Evolutionary conservation across 23 red algal species (phyloP), one percentile per base, ranked within the genome.

Genomic region (Pyropia haitanensis): DNA sequence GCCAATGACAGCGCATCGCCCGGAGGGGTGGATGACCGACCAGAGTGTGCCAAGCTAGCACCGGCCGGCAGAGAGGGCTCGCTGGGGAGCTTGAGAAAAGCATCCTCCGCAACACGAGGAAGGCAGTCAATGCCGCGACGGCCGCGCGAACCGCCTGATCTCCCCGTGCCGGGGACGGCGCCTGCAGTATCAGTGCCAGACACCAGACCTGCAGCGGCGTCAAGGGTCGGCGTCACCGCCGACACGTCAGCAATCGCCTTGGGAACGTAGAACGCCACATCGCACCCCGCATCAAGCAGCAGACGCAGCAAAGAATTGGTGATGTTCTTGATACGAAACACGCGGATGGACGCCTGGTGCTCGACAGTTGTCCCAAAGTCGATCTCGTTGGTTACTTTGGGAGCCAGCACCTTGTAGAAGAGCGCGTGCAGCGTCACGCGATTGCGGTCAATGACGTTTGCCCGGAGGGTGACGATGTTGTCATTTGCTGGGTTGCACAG

Each of bases 371-470:
- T 61, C 2, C 92, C 92, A 18, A 89, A 75, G 27, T 96, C 78
- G 14, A 96, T 29, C 63, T 96, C 85, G 76, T 96, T 90, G 30
- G 79, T 87, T 13, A 39, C 75, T 15, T 59, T 48, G 18, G 79
- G 73, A 17, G 76, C 84, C 15, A 88, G 28, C 39, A 96, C 64
- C 29, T 79, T 80, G 63, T 96, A 96, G 58, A 90, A 96, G 28
- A 90, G 58, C 7, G 92, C 92, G 72, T 96, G 92, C 18, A 85
- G 77, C 24, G 78, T 76, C 30, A 90, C 82, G 20, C 82, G 74
- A 39, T 84, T 76, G 33, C 79, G 77, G 74, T 96, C 92, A 26
- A 89, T 71, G 60, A 70, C 73, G 71, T 89, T 96, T 26, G 92
- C 92, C 7, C 87, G 85, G 29, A 96, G 46, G 6, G 60, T 66